A percentile compares a stretch with the other conserved stretches of the same genome.
These are phyloP conservation scores for Agaricales sp. DNA, from an alignment of 1,284 basidiomycete genomes.

Conservation along the genomic window DNA sequence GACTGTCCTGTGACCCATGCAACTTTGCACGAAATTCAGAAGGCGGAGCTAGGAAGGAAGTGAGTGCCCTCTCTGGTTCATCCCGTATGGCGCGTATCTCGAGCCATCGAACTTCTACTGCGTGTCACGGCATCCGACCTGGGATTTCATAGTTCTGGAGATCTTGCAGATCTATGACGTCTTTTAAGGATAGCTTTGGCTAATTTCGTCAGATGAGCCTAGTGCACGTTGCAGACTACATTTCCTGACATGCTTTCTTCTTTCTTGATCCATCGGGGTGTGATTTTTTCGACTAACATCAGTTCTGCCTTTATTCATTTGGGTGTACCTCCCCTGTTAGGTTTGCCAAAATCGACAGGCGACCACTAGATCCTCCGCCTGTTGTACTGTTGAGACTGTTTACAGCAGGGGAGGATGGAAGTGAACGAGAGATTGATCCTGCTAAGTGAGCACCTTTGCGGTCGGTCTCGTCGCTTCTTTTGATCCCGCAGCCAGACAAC, in stretches of 20 bases:
- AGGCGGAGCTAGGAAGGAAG: background rate
- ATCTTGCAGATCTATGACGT: no score
- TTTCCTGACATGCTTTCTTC: no score
- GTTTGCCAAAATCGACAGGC: background rate
- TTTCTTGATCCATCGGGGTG: no score
- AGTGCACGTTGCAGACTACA: no score
- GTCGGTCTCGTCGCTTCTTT: constrained; percentile 5
- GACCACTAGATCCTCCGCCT: constrained; percentile 30
- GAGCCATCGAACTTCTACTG: no score
- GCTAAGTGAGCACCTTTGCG: constrained; percentile 16
- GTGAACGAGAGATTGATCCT: constrained; percentile 18
- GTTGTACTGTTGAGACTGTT: constrained; percentile 25
- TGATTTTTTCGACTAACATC: no score
- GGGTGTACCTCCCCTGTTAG: background rate
- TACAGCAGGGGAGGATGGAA: constrained; percentile 17
- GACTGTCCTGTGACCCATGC: background rate
- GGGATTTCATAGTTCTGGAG: no score
- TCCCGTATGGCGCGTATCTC: no score
- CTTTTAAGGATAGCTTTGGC: no score
- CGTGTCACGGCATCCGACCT: no score
- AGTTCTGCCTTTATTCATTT: no score
- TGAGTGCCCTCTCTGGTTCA: background rate
- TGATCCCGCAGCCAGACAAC: constrained; percentile 21
- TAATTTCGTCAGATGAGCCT: no score
- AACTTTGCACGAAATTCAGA: background rate